Percentiles rank a stretch among this genome's conserved stretches.
These are phyloP conservation scores for Fennellomyces sp. DNA, from an alignment of 371 early-diverging fungal genomes.

Conservation along the genomic window DNA sequence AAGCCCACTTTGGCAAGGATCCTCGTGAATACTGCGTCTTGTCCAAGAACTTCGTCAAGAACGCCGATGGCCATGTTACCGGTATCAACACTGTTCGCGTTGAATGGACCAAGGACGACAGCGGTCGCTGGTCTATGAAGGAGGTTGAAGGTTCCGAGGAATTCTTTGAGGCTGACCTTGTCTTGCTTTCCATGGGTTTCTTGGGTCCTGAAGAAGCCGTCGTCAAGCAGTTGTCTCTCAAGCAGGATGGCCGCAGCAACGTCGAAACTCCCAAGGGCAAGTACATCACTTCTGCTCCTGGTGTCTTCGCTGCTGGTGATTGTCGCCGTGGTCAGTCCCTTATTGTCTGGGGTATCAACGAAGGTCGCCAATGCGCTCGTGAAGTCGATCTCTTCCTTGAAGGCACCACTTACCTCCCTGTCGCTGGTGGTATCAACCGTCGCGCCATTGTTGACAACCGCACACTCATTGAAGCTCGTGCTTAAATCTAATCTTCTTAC, in stretches of 20 bases:
- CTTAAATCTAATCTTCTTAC: slow-evolving; percentile 2
- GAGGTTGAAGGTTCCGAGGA: slow-evolving; percentile 85
- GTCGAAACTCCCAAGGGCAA: slow-evolving; percentile 79
- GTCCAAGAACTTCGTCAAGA: slow-evolving; percentile 92
- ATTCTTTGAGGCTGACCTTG: slow-evolving; percentile 86
- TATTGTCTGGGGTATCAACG: slow-evolving; percentile 97
- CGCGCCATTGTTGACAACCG: slow-evolving; percentile 27
- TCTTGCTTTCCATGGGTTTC: slow-evolving; percentile 96
- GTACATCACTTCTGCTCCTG: slow-evolving; percentile 77
- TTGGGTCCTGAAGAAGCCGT: slow-evolving; percentile 91
- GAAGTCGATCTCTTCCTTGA: slow-evolving; percentile 86
- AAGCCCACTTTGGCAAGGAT: slow-evolving; percentile 86
- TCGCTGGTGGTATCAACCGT: slow-evolving; percentile 69
- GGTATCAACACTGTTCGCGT: slow-evolving; percentile 95
- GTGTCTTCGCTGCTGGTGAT: slow-evolving; percentile 96
- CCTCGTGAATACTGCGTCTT: slow-evolving; percentile 94
- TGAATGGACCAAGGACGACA: slow-evolving; percentile 85
- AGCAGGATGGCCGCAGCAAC: slow-evolving; percentile 76
- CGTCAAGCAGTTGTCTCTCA: slow-evolving; percentile 76
- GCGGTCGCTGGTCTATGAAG: slow-evolving; percentile 87
- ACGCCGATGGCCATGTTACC: slow-evolving; percentile 79
- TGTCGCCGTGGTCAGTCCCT: slow-evolving; percentile 94
- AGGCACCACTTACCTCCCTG: slow-evolving; percentile 72
- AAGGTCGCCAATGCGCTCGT: slow-evolving; percentile 94
- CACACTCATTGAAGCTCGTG: neutral